A percentile compares a stretch with the other conserved stretches of the same genome.
Evolutionary conservation across 2,329 filamentous ascomycete genomes (phyloP).

Genomic region (Geosmithia flava): DNA sequence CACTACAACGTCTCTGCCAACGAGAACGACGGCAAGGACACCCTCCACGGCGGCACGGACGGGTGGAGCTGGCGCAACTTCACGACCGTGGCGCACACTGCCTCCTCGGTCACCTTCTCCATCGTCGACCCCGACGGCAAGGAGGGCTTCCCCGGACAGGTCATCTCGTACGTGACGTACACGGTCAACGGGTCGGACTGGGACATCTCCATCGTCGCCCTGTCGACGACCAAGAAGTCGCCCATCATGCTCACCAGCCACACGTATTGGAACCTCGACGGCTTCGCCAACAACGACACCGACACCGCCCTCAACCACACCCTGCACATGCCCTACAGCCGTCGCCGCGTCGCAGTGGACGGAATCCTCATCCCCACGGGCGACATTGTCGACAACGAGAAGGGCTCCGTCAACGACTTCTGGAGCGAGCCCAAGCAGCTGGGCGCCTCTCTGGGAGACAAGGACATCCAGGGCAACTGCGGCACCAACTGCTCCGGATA

Average conservation of each 20-base stretch:
- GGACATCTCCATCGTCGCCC: slow-evolving; percentile 61
- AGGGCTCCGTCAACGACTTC: slow-evolving; percentile 64
- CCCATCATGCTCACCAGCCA: slow-evolving; percentile 70
- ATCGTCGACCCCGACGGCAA: slow-evolving; percentile 61
- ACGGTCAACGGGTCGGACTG: slow-evolving; percentile 53
- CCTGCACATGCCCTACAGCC: slow-evolving; percentile 60
- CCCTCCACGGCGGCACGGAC: slow-evolving; percentile 56
- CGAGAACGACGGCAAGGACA: slow-evolving; percentile 50
- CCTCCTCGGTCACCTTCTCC: slow-evolving; percentile 60
- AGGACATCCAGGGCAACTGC: slow-evolving; percentile 59
- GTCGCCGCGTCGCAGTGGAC: slow-evolving; percentile 56
- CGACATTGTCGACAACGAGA: slow-evolving; percentile 56
- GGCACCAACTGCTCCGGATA: slow-evolving; percentile 76
- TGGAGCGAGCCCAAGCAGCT: slow-evolving; percentile 74
- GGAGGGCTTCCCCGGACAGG: slow-evolving; percentile 68
- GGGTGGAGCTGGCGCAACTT: slow-evolving; percentile 74
- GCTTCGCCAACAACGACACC: slow-evolving; percentile 62
- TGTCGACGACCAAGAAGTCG: slow-evolving; percentile 61
- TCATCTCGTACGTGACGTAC: slow-evolving; percentile 64
- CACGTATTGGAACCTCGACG: slow-evolving; percentile 76
- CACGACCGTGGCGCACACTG: slow-evolving; percentile 56
- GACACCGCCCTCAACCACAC: slow-evolving; percentile 56
- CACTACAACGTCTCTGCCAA: slow-evolving; percentile 49
- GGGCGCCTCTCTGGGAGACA: slow-evolving; percentile 52
- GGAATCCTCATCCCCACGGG: slow-evolving; percentile 65